Evolutionary conservation across 1,139 yeast species (phyloP).

Genomic region (Casaregolazyma lundiana): DNA sequence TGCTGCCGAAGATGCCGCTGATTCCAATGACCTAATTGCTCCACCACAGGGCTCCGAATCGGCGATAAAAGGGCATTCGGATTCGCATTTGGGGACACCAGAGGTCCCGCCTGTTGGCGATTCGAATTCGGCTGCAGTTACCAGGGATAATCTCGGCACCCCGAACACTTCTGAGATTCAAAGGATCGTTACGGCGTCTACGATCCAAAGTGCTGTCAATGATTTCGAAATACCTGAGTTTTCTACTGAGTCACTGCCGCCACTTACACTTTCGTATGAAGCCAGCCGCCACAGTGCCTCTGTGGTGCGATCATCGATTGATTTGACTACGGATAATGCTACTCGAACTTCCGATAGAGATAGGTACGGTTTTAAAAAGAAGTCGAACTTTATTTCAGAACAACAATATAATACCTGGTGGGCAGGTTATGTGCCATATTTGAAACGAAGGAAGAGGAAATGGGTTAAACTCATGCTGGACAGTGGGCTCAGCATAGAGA

Average conservation of each 20-base stretch:
- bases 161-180: not conserved
- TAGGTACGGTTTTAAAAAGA: constrained; percentile 80
- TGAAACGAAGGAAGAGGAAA: constrained; percentile 60
- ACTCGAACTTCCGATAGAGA: constrained; percentile 40
- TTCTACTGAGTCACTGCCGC: constrained; percentile 1
- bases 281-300: constrained; percentile 10
- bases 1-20: not conserved
- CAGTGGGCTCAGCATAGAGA: constrained; percentile 52
- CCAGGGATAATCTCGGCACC: not conserved
- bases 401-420: constrained; percentile 75
- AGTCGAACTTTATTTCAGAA: constrained; percentile 46
- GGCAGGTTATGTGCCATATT: constrained; percentile 57
- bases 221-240: not conserved
- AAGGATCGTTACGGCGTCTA: not conserved
- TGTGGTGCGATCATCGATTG: constrained; percentile 14
- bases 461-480: constrained; percentile 67
- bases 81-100: too few species aligned
- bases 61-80: too few species aligned
- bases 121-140: not conserved
- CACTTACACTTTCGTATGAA: constrained; percentile 4
- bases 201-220: not conserved
- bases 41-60: too few species aligned
- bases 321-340: constrained; percentile 9
- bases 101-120: not conserved
- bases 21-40: not conserved